Percentiles rank a stretch among this genome's conserved stretches.
Conservation (phyloP, 2,329 filamentous ascomycete species). For the Ascochyta rabiei region DNA sequence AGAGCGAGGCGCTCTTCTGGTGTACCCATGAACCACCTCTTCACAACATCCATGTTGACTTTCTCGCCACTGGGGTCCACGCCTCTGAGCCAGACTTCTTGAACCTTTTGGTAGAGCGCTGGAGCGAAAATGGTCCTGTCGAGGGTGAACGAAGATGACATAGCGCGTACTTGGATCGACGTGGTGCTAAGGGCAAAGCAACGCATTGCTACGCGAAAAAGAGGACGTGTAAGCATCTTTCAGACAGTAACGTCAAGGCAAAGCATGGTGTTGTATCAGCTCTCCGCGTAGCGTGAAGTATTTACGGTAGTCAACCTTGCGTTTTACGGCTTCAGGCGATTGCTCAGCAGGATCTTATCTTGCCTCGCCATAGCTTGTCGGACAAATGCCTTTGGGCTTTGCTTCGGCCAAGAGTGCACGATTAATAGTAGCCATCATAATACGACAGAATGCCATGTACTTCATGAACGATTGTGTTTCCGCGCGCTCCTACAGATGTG, state of each 20-base stretch:
- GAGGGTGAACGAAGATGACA: conserved; percentile 43
- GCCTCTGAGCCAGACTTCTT: conserved; percentile 49
- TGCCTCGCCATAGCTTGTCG: conserved; percentile 3
- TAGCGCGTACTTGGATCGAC: conserved; percentile 24
- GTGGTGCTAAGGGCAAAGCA: conserved; percentile 7
- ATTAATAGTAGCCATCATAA: neutral
- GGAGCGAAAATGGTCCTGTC: conserved; percentile 50
- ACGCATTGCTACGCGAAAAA: conserved; percentile 5
- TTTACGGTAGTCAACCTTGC: conserved; percentile 6
- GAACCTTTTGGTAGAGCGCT: conserved; percentile 45
- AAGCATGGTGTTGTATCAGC: neutral
- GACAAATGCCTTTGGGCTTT: neutral
- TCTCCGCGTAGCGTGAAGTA: conserved; percentile 3
- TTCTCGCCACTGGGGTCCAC: conserved; percentile 34
- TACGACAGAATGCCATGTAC: neutral
- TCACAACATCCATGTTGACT: conserved; percentile 29
- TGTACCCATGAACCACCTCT: conserved; percentile 48
- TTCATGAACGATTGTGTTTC: neutral
- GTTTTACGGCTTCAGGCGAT: conserved; percentile 10
- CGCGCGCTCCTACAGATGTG: neutral
- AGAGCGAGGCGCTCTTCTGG: conserved; percentile 45
- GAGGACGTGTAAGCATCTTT: conserved; percentile 9
- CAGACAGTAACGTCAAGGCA: neutral
- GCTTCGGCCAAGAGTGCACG: neutral
- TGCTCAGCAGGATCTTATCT: conserved; percentile 7